A percentile compares a stretch with the other conserved stretches of the same genome.
phyloP scores from a whole-genome alignment of 371 early-diverging fungal species.

The Actinomucor elegans region DNA sequence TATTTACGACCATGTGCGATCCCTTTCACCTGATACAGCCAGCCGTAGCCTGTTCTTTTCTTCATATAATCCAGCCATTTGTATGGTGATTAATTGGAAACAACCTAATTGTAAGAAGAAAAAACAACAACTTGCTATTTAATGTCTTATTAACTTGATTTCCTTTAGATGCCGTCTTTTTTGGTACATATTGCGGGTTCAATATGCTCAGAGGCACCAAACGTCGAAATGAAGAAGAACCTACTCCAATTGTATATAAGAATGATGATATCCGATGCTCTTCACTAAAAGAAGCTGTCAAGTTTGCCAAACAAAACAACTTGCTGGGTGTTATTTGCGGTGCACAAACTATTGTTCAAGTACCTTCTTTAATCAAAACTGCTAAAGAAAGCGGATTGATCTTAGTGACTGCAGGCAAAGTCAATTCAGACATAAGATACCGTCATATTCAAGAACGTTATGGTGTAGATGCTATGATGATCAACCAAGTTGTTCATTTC shows the following conservation, averaged over 20 bases:
- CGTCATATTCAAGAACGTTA: constrained; percentile 71
- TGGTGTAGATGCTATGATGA: constrained; percentile 87
- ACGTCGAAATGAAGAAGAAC: constrained; percentile 25
- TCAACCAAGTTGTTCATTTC: constrained; percentile 52
- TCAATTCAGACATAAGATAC: constrained; percentile 62
- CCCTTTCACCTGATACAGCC: constrained; percentile 29
- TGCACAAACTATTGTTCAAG: constrained; percentile 84
- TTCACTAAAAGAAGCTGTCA: constrained; percentile 71
- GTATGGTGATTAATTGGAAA: constrained; percentile 95
- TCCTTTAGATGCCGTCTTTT: constrained; percentile 81
- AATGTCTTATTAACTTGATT: too few relatives aligned
- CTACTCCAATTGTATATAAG: constrained; percentile 18
- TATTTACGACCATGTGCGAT: constrained; percentile 69
- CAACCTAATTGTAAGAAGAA: constrained; percentile 87
- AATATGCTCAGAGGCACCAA: constrained; percentile 53
- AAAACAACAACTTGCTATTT: too few relatives aligned
- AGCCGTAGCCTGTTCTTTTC: constrained; percentile 69
- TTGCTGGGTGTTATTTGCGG: constrained; percentile 88
- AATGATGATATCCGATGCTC: constrained; percentile 44
- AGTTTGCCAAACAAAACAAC: constrained; percentile 74
- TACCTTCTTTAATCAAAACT: constrained; percentile 82
- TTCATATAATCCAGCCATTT: constrained; percentile 87
- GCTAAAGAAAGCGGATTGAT: constrained; percentile 91
- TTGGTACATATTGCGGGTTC: constrained; percentile 77
- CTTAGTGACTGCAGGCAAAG: constrained; percentile 81